Evolutionary conservation across 2,329 filamentous ascomycete genomes (phyloP).

Genomic region (Aspergillus persii): DNA sequence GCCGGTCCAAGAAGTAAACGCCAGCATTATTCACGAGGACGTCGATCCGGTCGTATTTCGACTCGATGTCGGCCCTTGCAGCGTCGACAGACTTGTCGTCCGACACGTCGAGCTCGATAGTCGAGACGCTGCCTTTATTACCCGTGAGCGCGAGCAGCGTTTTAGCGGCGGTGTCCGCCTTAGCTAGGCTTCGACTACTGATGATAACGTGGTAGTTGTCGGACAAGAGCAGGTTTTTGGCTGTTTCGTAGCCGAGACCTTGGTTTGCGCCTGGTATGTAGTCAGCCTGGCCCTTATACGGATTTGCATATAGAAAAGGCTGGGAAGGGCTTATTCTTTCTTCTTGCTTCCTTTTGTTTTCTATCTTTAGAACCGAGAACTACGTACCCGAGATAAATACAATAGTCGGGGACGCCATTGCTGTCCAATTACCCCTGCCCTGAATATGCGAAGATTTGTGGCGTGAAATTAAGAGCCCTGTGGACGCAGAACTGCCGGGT

Average conservation of each 20-base stretch:
- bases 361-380: background rate
- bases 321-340: background rate
- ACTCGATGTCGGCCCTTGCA: conserved; percentile 53
- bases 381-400: background rate
- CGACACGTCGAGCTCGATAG: conserved; percentile 46
- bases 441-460: background rate
- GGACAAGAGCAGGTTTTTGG: conserved; percentile 19
- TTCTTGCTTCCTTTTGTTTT: background rate
- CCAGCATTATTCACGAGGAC: conserved; percentile 23
- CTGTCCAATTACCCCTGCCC: too few relatives aligned
- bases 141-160: background rate
- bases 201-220: conserved; percentile 23
- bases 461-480: background rate
- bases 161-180: conserved; percentile 11
- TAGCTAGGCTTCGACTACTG: conserved; percentile 13
- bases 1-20: background rate
- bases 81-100: conserved; percentile 51
- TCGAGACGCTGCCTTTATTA: conserved; percentile 7
- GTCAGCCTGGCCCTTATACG: background rate
- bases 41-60: conserved; percentile 47
- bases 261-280: conserved; percentile 22
- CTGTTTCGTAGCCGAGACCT: conserved; percentile 25
- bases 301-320: background rate
- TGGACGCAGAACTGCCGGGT: background rate
- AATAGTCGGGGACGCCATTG: background rate